Evolutionary conservation across 2,329 filamentous ascomycete genomes (phyloP).

Genomic region (Seiridium cupressi): DNA sequence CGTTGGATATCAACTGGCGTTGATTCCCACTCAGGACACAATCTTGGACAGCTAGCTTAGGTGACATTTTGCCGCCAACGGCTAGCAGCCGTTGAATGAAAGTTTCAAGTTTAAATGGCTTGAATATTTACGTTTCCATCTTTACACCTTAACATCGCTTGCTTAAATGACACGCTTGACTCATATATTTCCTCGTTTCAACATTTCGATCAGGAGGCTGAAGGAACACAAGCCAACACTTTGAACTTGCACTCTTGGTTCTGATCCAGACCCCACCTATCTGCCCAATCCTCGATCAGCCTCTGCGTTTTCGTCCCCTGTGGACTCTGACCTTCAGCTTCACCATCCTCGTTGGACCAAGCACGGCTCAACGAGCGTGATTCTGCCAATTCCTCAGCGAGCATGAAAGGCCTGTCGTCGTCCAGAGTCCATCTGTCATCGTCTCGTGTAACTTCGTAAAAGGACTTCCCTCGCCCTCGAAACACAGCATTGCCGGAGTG

Average conservation of each 20-base stretch:
- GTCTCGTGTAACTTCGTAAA: neutral
- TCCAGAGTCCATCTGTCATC: neutral
- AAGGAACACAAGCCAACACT: slow-evolving; percentile 1
- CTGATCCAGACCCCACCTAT: neutral
- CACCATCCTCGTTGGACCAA: neutral
- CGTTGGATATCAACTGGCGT: too few species aligned
- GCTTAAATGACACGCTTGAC: neutral
- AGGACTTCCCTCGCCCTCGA: neutral
- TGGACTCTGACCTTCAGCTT: neutral
- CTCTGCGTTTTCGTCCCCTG: neutral
- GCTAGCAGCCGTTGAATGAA: too few species aligned
- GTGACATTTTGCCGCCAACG: too few species aligned
- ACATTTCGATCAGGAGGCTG: neutral
- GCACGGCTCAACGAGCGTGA: neutral
- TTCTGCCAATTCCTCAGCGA: neutral
- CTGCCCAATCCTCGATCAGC: neutral
- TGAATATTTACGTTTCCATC: too few species aligned
- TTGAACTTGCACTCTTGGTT: slow-evolving; percentile 1
- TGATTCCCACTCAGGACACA: too few species aligned
- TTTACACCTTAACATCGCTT: too few species aligned
- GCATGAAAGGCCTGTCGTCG: neutral
- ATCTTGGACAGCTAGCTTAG: too few species aligned
- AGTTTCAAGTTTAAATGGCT: too few species aligned
- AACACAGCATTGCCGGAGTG: neutral
- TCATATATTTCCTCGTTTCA: neutral